Evolutionary conservation across 2,329 filamentous ascomycete genomes (phyloP), one percentile per base, ranked within the genome.

Genomic region (Penicillium paneum): DNA sequence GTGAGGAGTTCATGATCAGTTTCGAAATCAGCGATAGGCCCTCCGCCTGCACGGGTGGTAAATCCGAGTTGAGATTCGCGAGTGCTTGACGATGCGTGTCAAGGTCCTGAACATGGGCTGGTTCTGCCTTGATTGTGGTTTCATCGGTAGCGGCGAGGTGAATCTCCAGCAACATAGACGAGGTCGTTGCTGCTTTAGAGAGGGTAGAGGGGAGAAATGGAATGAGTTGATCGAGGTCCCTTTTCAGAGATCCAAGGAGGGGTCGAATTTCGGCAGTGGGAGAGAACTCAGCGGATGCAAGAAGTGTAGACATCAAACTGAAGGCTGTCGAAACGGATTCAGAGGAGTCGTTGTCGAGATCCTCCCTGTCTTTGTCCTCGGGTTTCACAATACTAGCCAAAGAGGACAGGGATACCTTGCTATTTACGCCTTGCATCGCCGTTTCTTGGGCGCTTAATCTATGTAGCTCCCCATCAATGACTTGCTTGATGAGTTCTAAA

Each of bases 31-130:
- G 62, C 1, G 72, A 72, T 39, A 77, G 73, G 15, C 75, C 75
- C 56, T 77, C 74, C 28, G 72, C 75, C 56, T 77, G 74, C 1
- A 77, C 70, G 0, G 75, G 75, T 5, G 72, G 71, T 12, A 76
- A 62, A 13, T 71, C 61, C 3, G 74, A 76, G 34, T 68, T 71
- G 38, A 77, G 67, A 51, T 74, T 71, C 21, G 61, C 61, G n/a
- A 77, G 56, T 13, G 74, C 75, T 54, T 73, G 72, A 29, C 72
- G 72, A 53, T 77, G 74, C 3, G 59, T 71, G 42, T 76, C 70
- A 41, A 75, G 68, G 46, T 76, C 75, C 3, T 67, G 64, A 8
- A 67, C 56, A 36, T 71, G 66, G n/a, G 63, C 45, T 10, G 62
- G 59, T 17, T 59, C 50, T 19, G 61, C 52, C 40, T 66, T 60